Base-by-base conservation (phyloP, 2,329 filamentous ascomycete species). In the Emericellopsis cladophorae region DNA sequence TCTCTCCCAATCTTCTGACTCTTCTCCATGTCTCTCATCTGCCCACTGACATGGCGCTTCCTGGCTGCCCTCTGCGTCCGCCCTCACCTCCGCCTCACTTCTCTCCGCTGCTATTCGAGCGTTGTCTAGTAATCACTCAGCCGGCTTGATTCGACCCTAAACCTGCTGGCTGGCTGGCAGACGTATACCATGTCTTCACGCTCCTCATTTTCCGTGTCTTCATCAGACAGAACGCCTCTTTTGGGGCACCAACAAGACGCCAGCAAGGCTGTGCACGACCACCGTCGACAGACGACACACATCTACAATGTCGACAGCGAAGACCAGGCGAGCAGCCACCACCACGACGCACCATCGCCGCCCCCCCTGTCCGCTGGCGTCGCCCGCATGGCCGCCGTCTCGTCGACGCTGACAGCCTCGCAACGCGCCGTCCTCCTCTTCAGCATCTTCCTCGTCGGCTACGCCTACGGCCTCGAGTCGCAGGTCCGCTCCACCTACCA, bases 361-460 rank as follows among this genome's bases (percentile, higher is more conserved):
- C 14, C 23, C 8, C 9, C 32, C n/a, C n/a, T 15, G 3, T 42
- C 37, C 22, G 22, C 45, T 16, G 74, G 73, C 50, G 73, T 77
- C 26, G 62, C 58, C 18, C 68, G 72, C 4, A 68, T 76, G 44
- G 70, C 72, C 37, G 61, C 64, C 18, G 58, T 74, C 11, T 62
- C 67, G 0, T 56, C 60, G 4, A 62, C 67, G 33, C 61, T 77
- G 15, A 67, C 64, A 0, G 44, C 54, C 1, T 44, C 52, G 4
- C 67, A 77, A 47, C 67, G 72, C 2, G 49, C 67, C 12, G 61
- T 65, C 45, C 61, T 80, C 37, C 78, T 79, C 48, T 49, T 67
- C 24, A 65, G 70, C 21, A 66, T 79, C 41, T 79, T 80, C 51
- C 49, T 80, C 16, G 62, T 79, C 37, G 69, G 73, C 2, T 81